phyloP scores from a whole-genome alignment of 441 rosid genomes.

The Lepidium campestre region DNA sequence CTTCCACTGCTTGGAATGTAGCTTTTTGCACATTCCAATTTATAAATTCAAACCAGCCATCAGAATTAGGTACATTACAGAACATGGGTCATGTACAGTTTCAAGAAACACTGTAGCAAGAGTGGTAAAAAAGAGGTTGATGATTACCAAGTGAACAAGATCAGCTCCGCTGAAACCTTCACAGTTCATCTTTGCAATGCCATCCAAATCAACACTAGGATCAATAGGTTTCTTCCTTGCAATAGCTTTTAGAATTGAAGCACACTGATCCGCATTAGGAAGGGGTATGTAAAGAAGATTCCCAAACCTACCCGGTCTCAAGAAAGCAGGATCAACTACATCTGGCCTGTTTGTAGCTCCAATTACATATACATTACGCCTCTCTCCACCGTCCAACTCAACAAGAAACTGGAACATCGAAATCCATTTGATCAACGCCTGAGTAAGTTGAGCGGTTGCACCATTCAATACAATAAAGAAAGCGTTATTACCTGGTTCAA shows the following conservation, averaged over 20 bases:
- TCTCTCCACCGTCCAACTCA: conserved; percentile 89
- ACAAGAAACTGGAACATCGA: conserved; percentile 56
- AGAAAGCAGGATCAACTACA: conserved; percentile 76
- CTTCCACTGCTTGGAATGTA: conserved; percentile 60
- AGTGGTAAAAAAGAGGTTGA: background rate
- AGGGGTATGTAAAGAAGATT: conserved; percentile 78
- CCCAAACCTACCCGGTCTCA: conserved; percentile 95
- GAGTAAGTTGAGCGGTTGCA: background rate
- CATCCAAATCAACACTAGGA: conserved; percentile 57
- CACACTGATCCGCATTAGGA: conserved; percentile 71
- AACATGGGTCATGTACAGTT: background rate
- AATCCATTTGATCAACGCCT: conserved; percentile 5
- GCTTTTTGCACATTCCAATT: conserved; percentile 65
- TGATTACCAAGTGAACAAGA: conserved; percentile 47
- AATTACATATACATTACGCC: conserved; percentile 73
- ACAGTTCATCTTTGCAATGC: conserved; percentile 60
- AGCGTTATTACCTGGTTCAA: conserved; percentile 64
- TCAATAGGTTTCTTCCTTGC: conserved; percentile 81
- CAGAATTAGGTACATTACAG: background rate
- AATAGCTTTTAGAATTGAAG: conserved; percentile 72
- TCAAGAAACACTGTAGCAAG: background rate
- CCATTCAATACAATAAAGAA: background rate
- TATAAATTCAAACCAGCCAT: background rate
- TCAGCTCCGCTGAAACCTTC: conserved; percentile 89
- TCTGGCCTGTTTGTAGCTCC: conserved; percentile 98